phyloP scores from a whole-genome alignment of 495 filamentous ascomycete genomes.

The Xylaria nigripes region DNA sequence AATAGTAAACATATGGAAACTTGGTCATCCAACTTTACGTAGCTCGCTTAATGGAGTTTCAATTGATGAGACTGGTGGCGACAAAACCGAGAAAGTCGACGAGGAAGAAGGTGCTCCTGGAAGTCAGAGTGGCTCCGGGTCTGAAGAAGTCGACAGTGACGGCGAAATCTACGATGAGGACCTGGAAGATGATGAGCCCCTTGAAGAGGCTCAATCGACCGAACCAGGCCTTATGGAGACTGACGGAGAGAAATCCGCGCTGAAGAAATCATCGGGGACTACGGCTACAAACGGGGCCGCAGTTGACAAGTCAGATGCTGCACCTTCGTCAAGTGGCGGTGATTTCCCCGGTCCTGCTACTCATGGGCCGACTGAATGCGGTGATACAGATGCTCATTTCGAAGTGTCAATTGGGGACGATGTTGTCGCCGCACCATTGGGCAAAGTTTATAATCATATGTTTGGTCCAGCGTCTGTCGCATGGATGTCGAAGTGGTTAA shows the following conservation, averaged over 20 bases:
- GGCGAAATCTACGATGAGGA: constrained; percentile 70
- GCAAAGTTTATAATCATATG: constrained; percentile 80
- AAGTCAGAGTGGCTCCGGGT: constrained; percentile 41
- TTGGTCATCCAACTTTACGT: constrained; percentile 82
- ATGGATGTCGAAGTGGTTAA: constrained; percentile 78
- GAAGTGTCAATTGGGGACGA: constrained; percentile 82
- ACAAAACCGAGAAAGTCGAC: constrained; percentile 83
- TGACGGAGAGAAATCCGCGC: constrained; percentile 49
- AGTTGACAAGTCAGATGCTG: constrained; percentile 46
- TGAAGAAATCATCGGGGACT: constrained; percentile 61
- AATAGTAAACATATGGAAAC: constrained; percentile 96
- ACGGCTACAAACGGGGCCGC: constrained; percentile 37
- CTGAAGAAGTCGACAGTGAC: constrained; percentile 56
- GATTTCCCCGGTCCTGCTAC: constrained; percentile 86
- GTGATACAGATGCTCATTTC: constrained; percentile 67
- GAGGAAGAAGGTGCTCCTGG: constrained; percentile 26
- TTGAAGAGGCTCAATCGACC: constrained; percentile 49
- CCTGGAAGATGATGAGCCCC: constrained; percentile 58
- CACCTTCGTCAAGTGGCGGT: constrained; percentile 35
- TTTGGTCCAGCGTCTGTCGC: constrained; percentile 71
- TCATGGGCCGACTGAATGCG: constrained; percentile 78
- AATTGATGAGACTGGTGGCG: constrained; percentile 68
- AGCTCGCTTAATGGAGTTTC: constrained; percentile 82
- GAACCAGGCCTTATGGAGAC: constrained; percentile 55
- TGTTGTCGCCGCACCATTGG: constrained; percentile 75